Evolutionary conservation across 2,329 filamentous ascomycete genomes (phyloP), one percentile per base, ranked within the genome.

Genomic region (Metarhizium guizhouense): DNA sequence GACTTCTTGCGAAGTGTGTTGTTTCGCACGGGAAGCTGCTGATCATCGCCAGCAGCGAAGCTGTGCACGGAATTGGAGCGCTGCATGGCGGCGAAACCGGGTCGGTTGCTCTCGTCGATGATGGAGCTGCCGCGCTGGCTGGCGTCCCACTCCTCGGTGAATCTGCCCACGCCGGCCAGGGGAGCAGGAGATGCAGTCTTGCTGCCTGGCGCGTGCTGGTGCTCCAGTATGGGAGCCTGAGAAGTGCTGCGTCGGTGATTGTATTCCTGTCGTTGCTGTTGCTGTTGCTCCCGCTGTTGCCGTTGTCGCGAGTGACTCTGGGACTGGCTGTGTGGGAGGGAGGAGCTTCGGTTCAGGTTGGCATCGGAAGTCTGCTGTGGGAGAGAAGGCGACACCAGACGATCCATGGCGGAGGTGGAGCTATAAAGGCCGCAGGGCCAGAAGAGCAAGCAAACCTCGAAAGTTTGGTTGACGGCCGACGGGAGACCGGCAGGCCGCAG

Each of bases 1-100:
- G 76, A 77, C 72, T 90, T 94, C 78, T 97, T 97, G 76, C 90
- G 94, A 63, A 97, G 77, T 0, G 92, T 96, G 57, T 90, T 89
- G 51, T 74, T 73, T 47, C 80, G 72, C 52, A 74, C 72, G 32
- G 79, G 70, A 45, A 72, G 67, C 50, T 70, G 68, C 43, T 69
- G 64, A 51, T 65, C 72, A 56, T 79, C 72, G 70, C 80, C 66
- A 65, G 77, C 64, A 62, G 76, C 68, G 66, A 73, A 80, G 63
- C 78, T 82, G 55, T 78, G 77, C 58, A 79, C 76, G 13, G 85
- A 88, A 58, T 76, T 76, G 54, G 85, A 80, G 61, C 85, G 83
- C 68, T 85, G 79, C 71, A 86, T 77, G 60, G 59, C 63, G 61
- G 56, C 50, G 62, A 51, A 14, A 40, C 53, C 30, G 47, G 54